These are phyloP conservation scores for Spinellus fusiger DNA, from an alignment of 192 early-diverging fungal genomes.

Conservation along the genomic window DNA sequence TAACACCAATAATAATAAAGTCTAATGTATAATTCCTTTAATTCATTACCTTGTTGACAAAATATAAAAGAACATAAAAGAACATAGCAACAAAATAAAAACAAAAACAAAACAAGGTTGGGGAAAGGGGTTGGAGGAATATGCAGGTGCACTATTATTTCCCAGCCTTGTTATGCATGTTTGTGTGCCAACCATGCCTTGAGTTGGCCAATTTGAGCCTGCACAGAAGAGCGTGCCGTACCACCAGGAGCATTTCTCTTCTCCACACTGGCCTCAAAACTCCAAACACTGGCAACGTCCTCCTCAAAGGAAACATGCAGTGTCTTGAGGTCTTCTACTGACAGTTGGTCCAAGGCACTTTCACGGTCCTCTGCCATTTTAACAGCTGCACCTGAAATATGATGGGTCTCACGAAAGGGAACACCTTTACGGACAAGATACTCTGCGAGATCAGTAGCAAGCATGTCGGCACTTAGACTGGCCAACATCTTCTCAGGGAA, in stretches of 20 bases:
- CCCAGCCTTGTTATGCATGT: not conserved
- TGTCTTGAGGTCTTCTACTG: constrained; percentile 73
- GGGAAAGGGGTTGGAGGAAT: too few species aligned
- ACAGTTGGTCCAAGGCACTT: constrained; percentile 66
- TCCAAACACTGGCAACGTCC: constrained; percentile 81
- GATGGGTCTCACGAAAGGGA: constrained; percentile 98
- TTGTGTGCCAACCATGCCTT: constrained; percentile 51
- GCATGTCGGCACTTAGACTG: constrained; percentile 85
- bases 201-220: constrained; percentile 74
- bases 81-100: too few species aligned
- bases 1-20: too few species aligned
- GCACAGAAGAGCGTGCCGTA: constrained; percentile 73
- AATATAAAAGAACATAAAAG: too few species aligned
- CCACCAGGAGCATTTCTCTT: constrained; percentile 85
- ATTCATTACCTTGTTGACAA: too few species aligned
- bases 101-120: too few species aligned
- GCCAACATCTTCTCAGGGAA: constrained; percentile 78
- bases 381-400: constrained; percentile 95
- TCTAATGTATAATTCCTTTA: too few species aligned
- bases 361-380: constrained; percentile 84
- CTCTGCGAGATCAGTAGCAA: constrained; percentile 97
- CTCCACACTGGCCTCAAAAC: constrained; percentile 89
- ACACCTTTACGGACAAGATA: constrained; percentile 97
- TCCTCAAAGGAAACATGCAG: constrained; percentile 81
- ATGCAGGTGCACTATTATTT: too few species aligned